phyloP scores from a whole-genome alignment of 345 rosid genomes.

The Pseudoturritis turrita region DNA sequence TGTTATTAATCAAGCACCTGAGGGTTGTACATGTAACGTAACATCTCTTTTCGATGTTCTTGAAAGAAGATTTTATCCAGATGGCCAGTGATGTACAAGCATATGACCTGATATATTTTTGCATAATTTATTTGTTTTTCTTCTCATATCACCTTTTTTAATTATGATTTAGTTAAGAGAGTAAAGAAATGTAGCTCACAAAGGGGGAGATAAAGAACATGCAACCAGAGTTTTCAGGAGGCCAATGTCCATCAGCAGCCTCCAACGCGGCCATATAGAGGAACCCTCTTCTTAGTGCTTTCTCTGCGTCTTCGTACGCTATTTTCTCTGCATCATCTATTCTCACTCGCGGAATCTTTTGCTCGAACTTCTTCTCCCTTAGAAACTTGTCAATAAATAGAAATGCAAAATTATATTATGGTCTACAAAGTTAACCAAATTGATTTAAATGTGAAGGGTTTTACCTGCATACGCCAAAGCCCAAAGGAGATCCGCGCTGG shows the following conservation, averaged over 20 bases:
- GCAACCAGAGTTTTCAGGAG: conserved; percentile 39
- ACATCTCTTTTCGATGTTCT: conserved; percentile 6
- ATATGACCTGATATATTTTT: neutral
- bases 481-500: neutral
- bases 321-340: conserved; percentile 11
- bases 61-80: neutral
- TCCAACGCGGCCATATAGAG: conserved; percentile 26
- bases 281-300: conserved; percentile 23
- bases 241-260: conserved; percentile 34
- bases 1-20: no score
- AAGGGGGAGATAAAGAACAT: conserved; percentile 47
- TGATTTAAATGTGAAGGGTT: no score
- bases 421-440: neutral
- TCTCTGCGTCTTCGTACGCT: neutral
- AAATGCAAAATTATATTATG: neutral
- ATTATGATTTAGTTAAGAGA: neutral
- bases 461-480: conserved; percentile 26
- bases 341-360: conserved; percentile 10
- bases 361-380: conserved; percentile 18
- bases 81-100: conserved; percentile 20
- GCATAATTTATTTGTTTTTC: neutral
- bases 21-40: conserved; percentile 16
- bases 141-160: neutral
- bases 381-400: neutral
- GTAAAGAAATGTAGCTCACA: neutral